phyloP scores from a whole-genome alignment of 305 asterid species.

The Fraxinus angustifolia region DNA sequence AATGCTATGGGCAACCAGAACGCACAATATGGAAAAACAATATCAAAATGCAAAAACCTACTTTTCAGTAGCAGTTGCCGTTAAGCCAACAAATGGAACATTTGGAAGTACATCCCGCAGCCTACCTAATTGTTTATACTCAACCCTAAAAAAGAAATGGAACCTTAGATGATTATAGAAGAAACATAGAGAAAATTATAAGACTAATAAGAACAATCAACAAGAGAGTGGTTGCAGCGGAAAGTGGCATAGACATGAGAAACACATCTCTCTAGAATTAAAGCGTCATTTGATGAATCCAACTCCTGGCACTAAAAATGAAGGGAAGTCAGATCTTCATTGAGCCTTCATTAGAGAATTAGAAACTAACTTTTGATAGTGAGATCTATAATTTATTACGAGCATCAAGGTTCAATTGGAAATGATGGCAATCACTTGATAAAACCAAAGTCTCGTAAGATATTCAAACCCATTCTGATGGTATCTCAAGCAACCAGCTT shows the following conservation, averaged over 20 bases:
- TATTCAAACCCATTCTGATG: background rate
- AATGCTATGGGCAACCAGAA: background rate
- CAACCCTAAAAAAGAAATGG: slow-evolving; percentile 55
- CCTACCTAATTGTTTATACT: slow-evolving; percentile 75
- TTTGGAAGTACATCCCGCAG: slow-evolving; percentile 61
- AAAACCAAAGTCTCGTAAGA: background rate
- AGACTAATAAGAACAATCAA: background rate
- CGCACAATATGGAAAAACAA: background rate
- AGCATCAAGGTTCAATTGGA: background rate
- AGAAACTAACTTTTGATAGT: slow-evolving; percentile 1
- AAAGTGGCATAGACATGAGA: background rate
- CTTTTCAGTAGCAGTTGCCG: slow-evolving; percentile 97
- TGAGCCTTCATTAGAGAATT: background rate
- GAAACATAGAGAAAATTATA: background rate
- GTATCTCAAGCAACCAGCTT: background rate
- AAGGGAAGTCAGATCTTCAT: background rate
- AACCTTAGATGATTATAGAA: slow-evolving; percentile 17
- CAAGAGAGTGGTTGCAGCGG: background rate
- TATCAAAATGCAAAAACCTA: slow-evolving; percentile 36
- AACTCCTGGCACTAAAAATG: background rate
- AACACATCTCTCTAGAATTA: background rate
- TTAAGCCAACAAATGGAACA: slow-evolving; percentile 85
- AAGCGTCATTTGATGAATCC: slow-evolving; percentile 7
- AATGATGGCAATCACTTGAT: background rate
- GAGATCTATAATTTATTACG: background rate